Conservation (phyloP, 2,329 filamentous ascomycete species). For the Trichoderma aggressivum region DNA sequence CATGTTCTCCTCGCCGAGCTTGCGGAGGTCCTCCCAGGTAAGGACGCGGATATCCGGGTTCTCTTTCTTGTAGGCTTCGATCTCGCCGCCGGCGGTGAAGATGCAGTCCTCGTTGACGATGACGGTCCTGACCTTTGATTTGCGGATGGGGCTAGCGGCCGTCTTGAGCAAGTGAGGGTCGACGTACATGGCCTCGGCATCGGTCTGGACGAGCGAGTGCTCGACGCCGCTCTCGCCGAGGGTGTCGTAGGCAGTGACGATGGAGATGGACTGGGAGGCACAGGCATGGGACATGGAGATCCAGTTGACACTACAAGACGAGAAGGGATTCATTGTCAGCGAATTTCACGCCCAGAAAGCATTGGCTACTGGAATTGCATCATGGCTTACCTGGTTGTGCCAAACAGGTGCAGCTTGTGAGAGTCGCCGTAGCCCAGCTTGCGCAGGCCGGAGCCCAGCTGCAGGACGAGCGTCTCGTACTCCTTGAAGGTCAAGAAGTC, state of each 20-base stretch:
- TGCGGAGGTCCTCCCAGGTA: conserved; percentile 53
- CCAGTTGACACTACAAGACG: conserved; percentile 66
- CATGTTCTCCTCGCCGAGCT: conserved; percentile 63
- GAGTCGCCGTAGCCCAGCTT: conserved; percentile 66
- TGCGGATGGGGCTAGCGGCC: conserved; percentile 53
- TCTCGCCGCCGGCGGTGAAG: conserved; percentile 48
- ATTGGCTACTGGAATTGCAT: background rate
- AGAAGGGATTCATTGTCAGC: background rate
- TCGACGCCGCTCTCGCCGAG: conserved; percentile 79
- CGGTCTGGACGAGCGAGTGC: conserved; percentile 80
- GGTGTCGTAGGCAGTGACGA: conserved; percentile 94
- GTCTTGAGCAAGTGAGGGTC: conserved; percentile 74
- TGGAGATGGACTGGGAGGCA: conserved; percentile 81
- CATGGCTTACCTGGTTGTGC: conserved; percentile 65
- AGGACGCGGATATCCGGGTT: conserved; percentile 53
- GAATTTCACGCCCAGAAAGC: background rate
- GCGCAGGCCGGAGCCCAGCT: conserved; percentile 70
- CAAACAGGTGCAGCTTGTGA: conserved; percentile 77
- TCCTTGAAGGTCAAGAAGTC: conserved; percentile 74
- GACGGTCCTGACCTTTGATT: conserved; percentile 54
- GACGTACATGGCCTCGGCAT: conserved; percentile 78
- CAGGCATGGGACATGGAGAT: conserved; percentile 73
- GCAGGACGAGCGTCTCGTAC: conserved; percentile 67
- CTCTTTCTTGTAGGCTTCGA: conserved; percentile 55
- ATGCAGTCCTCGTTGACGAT: conserved; percentile 61